Conservation (phyloP, 805 yeast genomes). For the Dipodascus geniculatus region DNA sequence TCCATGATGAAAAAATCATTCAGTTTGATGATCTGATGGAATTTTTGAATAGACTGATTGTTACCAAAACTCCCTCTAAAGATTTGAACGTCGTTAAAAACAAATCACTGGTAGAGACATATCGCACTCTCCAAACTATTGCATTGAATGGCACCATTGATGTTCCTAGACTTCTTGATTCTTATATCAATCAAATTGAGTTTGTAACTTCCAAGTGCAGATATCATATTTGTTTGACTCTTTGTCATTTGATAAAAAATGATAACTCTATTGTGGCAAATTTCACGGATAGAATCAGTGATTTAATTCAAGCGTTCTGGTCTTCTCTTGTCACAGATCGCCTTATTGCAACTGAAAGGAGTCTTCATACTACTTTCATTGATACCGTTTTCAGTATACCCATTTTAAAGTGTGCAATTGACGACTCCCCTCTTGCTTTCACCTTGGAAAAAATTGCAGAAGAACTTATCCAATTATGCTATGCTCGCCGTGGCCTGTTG, state of each 20-base stretch:
- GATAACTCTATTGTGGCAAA: neutral
- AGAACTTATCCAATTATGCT: constrained; percentile 21
- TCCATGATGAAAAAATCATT: neutral
- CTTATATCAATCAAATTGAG: neutral
- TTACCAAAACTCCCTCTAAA: neutral
- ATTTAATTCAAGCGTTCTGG: constrained; percentile 42
- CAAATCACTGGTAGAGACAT: neutral
- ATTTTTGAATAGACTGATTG: neutral
- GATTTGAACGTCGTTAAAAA: neutral
- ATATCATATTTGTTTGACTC: neutral
- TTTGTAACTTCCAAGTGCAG: neutral
- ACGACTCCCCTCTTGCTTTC: constrained; percentile 21
- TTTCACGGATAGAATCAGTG: constrained; percentile 11
- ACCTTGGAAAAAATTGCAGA: constrained; percentile 20
- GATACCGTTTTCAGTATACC: constrained; percentile 34
- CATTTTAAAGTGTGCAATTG: constrained; percentile 30
- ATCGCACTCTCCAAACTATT: neutral
- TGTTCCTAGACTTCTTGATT: neutral
- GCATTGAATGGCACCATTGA: neutral
- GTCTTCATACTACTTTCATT: constrained; percentile 47
- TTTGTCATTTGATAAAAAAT: neutral
- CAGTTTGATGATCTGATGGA: neutral
- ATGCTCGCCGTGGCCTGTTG: constrained; percentile 55
- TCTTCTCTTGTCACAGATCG: constrained; percentile 43
- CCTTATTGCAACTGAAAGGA: constrained; percentile 51